Evolutionary conservation across 2,329 filamentous ascomycete genomes (phyloP), one percentile per base, ranked within the genome.

Genomic region (Fusarium subtropicale): DNA sequence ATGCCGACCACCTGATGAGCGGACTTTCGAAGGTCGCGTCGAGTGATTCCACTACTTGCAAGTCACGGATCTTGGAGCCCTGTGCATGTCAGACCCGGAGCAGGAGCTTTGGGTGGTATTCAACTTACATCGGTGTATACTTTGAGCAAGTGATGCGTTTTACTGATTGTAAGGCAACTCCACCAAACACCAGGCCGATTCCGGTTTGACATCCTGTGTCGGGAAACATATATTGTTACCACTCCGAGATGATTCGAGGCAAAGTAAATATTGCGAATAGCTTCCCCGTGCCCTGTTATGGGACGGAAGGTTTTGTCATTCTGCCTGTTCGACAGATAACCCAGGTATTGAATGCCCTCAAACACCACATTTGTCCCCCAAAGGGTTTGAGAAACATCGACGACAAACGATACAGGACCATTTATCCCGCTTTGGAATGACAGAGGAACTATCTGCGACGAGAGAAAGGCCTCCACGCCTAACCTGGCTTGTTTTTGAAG

Each of bases 131-230:
- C 60, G 13, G 16, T 30, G 7, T 47, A 36, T 16, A 18, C 54
- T 39, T 46, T 52, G 13, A 64, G 36, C n/a, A 42, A 20, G 26
- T 10, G 13, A 12, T 45, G 5, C 18, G 4, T 41, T 18, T 16
- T 15, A 15, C 8, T 28, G 22, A 33, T n/a, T 12, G 15, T 30
- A 3, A 46, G 33, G 9, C 26, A 34, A 46, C 31, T 58, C 62
- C 55, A 61, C 48, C 56, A 61, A n/a, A 66, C n/a, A 3, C 56
- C 56, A 2, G 61, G 39, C 3, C 26, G 28, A 34, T 64, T 59
- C n/a, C 31, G 15, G 44, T n/a, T 5, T 20, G 38, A 20, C 5
- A 39, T 9, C 2, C 8, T 5, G 8, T 16, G 26, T 16, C 44
- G 22, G 24, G 20, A 11, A 13, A 56, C 48, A 10, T 34, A 38